A percentile compares a stretch with the other conserved stretches of the same genome.
Evolutionary conservation across 1,139 yeast genomes (phyloP).

Genomic region (Magnusiomyces paraingens): DNA sequence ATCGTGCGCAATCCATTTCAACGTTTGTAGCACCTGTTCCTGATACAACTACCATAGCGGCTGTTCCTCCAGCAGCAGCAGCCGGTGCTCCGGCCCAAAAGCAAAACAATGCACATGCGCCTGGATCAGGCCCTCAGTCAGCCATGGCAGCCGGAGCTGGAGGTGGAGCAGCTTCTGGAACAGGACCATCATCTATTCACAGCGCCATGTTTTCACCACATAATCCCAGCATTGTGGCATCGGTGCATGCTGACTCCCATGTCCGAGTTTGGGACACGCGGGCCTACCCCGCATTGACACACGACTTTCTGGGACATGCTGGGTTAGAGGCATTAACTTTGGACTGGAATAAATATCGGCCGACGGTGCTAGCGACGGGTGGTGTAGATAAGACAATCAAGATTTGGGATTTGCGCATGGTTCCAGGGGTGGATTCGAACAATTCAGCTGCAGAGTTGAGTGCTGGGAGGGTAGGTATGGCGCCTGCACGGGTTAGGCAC

Average conservation of each 20-base stretch:
- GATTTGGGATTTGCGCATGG: slow-evolving; percentile 83
- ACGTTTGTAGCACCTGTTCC: slow-evolving; percentile 40
- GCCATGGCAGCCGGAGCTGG: slow-evolving; percentile 6
- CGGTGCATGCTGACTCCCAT: slow-evolving; percentile 76
- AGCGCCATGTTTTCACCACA: slow-evolving; percentile 84
- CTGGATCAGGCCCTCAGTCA: slow-evolving; percentile 21
- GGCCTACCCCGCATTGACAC: slow-evolving; percentile 52
- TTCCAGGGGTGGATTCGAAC: slow-evolving; percentile 34
- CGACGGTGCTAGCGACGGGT: slow-evolving; percentile 72
- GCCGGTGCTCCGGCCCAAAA: neutral
- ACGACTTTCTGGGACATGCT: slow-evolving; percentile 50
- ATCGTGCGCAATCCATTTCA: slow-evolving; percentile 49
- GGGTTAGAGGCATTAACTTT: slow-evolving; percentile 76
- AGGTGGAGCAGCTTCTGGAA: slow-evolving; percentile 8
- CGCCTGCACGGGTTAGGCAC: slow-evolving; percentile 42
- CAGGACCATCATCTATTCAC: slow-evolving; percentile 43
- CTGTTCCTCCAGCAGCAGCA: slow-evolving; percentile 4
- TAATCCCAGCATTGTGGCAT: slow-evolving; percentile 60
- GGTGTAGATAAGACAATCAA: slow-evolving; percentile 83
- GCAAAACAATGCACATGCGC: slow-evolving; percentile 5
- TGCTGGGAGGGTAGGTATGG: slow-evolving; percentile 22
- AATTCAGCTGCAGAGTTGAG: neutral
- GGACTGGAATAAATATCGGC: slow-evolving; percentile 87
- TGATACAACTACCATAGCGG: slow-evolving; percentile 5
- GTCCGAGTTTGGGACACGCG: slow-evolving; percentile 83